These are phyloP conservation scores for Chlamydomonas sp. DNA, from an alignment of 139 green algal species.

Conservation along the genomic window DNA sequence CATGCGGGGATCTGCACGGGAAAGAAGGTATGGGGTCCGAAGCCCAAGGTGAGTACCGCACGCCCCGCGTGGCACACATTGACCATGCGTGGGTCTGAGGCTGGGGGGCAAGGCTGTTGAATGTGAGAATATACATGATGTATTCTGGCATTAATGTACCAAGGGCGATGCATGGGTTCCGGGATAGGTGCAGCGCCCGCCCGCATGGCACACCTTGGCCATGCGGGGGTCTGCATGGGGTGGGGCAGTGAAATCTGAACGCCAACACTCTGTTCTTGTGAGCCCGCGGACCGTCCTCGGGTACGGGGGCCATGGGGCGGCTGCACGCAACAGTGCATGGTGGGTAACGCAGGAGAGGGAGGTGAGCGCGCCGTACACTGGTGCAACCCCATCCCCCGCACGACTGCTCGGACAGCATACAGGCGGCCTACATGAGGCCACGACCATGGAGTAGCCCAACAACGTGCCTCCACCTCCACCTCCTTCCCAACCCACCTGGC, in stretches of 20 bases:
- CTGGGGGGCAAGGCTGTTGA: neutral
- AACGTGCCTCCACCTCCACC: neutral
- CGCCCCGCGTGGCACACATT: neutral
- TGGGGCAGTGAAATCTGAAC: too few relatives aligned
- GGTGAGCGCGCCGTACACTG: neutral
- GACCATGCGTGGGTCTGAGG: neutral
- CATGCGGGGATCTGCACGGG: neutral
- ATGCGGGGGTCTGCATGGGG: constrained; percentile 20
- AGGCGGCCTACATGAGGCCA: too few relatives aligned
- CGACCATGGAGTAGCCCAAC: neutral
- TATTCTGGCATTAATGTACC: too few relatives aligned
- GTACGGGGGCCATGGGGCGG: neutral
- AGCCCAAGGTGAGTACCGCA: too few relatives aligned
- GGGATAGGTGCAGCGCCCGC: constrained; percentile 47
- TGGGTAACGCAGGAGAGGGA: constrained; percentile 1
- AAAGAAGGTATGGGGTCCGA: neutral
- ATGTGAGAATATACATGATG: neutral
- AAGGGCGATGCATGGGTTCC: too few relatives aligned
- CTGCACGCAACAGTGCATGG: neutral
- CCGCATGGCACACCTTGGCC: constrained; percentile 72
- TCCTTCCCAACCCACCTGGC: neutral
- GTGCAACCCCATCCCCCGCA: too few relatives aligned
- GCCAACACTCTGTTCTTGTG: too few relatives aligned
- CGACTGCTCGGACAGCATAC: too few relatives aligned
- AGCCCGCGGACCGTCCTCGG: too few relatives aligned